Percentiles rank a stretch among this genome's conserved stretches.
Evolutionary conservation across 352 stramenopile species (phyloP).

Genomic region (Pythium diclinum): DNA sequence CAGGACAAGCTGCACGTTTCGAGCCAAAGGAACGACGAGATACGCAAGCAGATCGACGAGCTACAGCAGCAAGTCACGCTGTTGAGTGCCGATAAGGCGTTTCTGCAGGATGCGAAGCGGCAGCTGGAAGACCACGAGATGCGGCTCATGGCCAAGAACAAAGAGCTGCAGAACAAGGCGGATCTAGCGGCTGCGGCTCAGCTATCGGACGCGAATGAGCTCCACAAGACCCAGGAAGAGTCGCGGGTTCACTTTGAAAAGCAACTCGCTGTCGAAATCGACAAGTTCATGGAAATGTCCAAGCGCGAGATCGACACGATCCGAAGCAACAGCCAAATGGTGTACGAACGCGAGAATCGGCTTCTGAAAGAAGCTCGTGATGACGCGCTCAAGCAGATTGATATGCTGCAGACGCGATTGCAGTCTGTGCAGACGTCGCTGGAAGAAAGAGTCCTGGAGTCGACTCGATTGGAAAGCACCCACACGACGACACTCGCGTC

Average conservation of each 20-base stretch:
- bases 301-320: conserved; percentile 72
- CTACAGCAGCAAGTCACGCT: conserved; percentile 43
- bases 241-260: conserved; percentile 61
- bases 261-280: conserved; percentile 58
- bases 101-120: conserved; percentile 49
- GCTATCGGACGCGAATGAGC: conserved; percentile 36
- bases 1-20: conserved; percentile 4
- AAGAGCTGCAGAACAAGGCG: conserved; percentile 35
- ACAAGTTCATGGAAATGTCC: conserved; percentile 68
- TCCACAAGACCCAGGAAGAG: conserved; percentile 51
- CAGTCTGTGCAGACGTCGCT: conserved; percentile 42
- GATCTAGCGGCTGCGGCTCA: conserved; percentile 42
- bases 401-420: conserved; percentile 51
- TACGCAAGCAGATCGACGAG: conserved; percentile 19
- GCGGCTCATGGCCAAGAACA: conserved; percentile 36
- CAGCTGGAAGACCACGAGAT: conserved; percentile 53
- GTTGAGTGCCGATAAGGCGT: conserved; percentile 60
- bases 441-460: conserved; percentile 60
- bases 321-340: conserved; percentile 49
- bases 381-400: conserved; percentile 56
- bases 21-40: conserved; percentile 21
- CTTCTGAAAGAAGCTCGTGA: conserved; percentile 61
- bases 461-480: conserved; percentile 47
- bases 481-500: conserved; percentile 48
- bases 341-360: conserved; percentile 76